These are phyloP conservation scores for Claviceps pusilla DNA, from an alignment of 2,329 filamentous ascomycete genomes.

Conservation along the genomic window DNA sequence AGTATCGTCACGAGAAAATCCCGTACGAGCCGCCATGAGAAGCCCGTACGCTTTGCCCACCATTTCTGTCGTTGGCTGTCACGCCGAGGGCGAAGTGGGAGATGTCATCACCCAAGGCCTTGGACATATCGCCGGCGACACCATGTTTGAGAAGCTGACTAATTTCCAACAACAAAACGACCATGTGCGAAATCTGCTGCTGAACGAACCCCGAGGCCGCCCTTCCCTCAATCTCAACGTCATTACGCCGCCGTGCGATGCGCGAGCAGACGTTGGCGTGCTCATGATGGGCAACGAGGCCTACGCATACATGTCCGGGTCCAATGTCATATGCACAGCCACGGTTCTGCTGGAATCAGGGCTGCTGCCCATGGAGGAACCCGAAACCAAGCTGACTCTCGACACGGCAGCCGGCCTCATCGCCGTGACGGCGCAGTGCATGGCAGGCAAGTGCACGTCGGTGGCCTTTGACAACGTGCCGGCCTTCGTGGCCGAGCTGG, in stretches of 20 bases:
- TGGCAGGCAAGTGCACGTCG: slow-evolving; percentile 26
- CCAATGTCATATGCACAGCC: slow-evolving; percentile 27
- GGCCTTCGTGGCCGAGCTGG: slow-evolving; percentile 25
- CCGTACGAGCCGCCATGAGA: not conserved
- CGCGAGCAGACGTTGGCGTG: slow-evolving; percentile 28
- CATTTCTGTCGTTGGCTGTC: slow-evolving; percentile 20
- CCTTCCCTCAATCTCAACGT: slow-evolving; percentile 25
- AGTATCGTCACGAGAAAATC: no score
- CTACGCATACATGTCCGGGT: slow-evolving; percentile 25
- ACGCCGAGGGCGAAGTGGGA: slow-evolving; percentile 28
- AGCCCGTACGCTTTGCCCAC: slow-evolving; percentile 6
- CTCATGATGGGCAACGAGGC: slow-evolving; percentile 32
- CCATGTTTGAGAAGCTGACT: slow-evolving; percentile 33
- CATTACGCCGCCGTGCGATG: slow-evolving; percentile 27
- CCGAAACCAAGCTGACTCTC: slow-evolving; percentile 23
- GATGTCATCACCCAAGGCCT: slow-evolving; percentile 35
- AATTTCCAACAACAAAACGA: slow-evolving; percentile 27
- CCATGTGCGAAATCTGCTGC: slow-evolving; percentile 24
- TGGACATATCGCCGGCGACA: slow-evolving; percentile 25
- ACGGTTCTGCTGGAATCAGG: slow-evolving; percentile 33
- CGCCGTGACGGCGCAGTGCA: slow-evolving; percentile 24
- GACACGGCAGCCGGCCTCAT: slow-evolving; percentile 31
- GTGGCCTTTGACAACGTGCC: slow-evolving; percentile 32
- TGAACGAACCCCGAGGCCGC: slow-evolving; percentile 32
- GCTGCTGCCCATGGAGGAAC: slow-evolving; percentile 30